Evolutionary conservation across 495 filamentous ascomycete genomes (phyloP).

Genomic region (Lasiosphaeria miniovina): DNA sequence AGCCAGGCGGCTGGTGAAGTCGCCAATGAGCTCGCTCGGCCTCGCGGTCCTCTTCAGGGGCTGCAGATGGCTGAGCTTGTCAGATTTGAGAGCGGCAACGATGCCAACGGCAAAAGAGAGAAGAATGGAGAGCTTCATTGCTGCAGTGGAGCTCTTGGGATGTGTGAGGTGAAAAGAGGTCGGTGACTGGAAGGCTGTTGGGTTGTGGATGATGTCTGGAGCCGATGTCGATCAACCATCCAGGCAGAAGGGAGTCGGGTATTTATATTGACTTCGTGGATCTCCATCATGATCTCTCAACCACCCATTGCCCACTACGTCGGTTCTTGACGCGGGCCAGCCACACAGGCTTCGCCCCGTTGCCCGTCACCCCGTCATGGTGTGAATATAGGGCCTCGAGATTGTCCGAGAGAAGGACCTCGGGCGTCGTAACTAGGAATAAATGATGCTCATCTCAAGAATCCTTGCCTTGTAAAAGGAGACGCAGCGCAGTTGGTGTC

Average conservation of each 20-base stretch:
- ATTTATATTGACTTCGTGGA: constrained; percentile 20
- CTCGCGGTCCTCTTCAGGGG: constrained; percentile 16
- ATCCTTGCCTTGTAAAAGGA: constrained; percentile 21
- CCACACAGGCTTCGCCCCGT: constrained; percentile 2
- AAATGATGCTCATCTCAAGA: constrained; percentile 19
- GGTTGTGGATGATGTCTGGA: not conserved
- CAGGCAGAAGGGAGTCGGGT: constrained; percentile 1
- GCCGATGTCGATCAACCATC: constrained; percentile 9
- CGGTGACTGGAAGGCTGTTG: not conserved
- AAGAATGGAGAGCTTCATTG: constrained; percentile 35
- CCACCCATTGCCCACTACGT: constrained; percentile 10
- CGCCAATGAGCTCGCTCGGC: constrained; percentile 15
- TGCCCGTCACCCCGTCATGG: constrained; percentile 2
- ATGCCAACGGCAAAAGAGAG: constrained; percentile 31
- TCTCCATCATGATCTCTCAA: not conserved
- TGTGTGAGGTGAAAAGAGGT: not conserved
- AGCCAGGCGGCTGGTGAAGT: constrained; percentile 11
- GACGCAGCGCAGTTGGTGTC: constrained; percentile 11
- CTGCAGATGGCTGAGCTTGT: constrained; percentile 8
- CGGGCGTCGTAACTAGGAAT: constrained; percentile 16
- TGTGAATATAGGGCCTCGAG: constrained; percentile 1
- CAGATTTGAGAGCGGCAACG: constrained; percentile 22
- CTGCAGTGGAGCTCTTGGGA: constrained; percentile 5
- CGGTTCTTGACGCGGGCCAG: constrained; percentile 8
- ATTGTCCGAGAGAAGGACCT: constrained; percentile 21